Evolutionary conservation across 176 grass and related monocot species (phyloP), one percentile per base, ranked within the genome.

Genomic region (Alloteropsis semialata): DNA sequence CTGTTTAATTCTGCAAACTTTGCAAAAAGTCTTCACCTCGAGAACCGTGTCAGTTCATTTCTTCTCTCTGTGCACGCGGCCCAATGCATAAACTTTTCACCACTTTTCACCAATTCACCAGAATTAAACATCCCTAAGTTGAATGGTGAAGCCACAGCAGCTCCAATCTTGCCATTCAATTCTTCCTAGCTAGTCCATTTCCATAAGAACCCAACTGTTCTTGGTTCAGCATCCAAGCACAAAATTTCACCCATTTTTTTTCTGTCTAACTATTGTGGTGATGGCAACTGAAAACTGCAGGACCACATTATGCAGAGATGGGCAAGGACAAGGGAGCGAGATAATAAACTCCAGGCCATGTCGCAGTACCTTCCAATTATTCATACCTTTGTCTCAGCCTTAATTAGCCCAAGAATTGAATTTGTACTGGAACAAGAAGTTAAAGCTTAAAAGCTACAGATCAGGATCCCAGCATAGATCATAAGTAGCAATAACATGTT

Each of bases 271-370:
- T 73, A 53, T 51, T n/a, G n/a, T n/a, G n/a, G n/a, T n/a, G n/a
- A n/a, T n/a, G n/a, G n/a, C n/a, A n/a, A n/a, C n/a, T n/a, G n/a
- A n/a, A n/a, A 71, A 18, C 21, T 36, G 25, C 14, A 77, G 82
- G 82, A 89, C 82, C 88, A 81, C 77, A 12, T 72, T 6, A 37
- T 71, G 72, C 88, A 63, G 37, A 81, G n/a, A 78, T 44, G 34
- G 82, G 75, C 54, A 62, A 63, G 42, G 42, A 70, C 65, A 64
- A 63, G 38, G 30, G 60, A 65, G 59, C 43, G 51, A 34, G 50
- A 81, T 69, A 85, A 51, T 22, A 69, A 68, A 55, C 34, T 8
- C 5, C 36, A 80, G 76, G 62, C 69, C 82, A 62, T 59, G 8
- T 54, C 69, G 77, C 17, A 46, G 44, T 25, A 85, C 57, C 77